Evolutionary conservation across 305 asterid genomes (phyloP), one percentile per base, ranked within the genome.

Genomic region (Rubia balearica): DNA sequence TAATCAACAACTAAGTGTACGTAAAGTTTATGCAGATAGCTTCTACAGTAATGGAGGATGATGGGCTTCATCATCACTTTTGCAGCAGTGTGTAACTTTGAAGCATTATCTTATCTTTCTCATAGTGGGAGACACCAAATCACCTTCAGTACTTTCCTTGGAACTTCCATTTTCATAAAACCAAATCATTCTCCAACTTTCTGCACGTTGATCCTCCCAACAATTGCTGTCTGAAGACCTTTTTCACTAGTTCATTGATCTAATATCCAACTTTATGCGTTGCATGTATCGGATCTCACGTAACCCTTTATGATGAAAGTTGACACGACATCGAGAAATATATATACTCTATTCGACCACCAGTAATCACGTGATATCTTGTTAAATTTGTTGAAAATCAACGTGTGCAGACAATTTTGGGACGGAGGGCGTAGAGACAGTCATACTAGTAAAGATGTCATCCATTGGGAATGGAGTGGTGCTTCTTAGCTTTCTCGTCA

Each of bases 401-500:
- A 12, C 5, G 27, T 45, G 11, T 43, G 48, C 8, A 43, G 12
- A 7, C 4, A 1, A 43, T 7, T 6, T 11, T 43, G 11, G 48
- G 9, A 45, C 12, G 13, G 13, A 45, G 13, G 16, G 16, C n/a
- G 4, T 13, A 48, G 63, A 21, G 11, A 38, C 14, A 13, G 16
- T 36, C 49, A 73, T 67, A 74, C 19, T 38, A 73, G 27, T 76
- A 74, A 67, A 79, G 69, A 66, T 74, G 75, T 64, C 74, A 72
- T 71, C 80, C 82, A 68, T 67, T 33, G 68, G 72, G 33, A 79
- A 81, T 76, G 80, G 76, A 61, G 66, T 61, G 77, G 76, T 57
- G 33, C 71, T 9, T 48, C 69, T 80, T 75, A 38, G 59, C 42
- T 66, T 60, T 67, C 69, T 45, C 12, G 49, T 43, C 80, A 70